These are phyloP conservation scores for Pachyrhizus erosus DNA, from an alignment of 306 rosid genomes.

Conservation along the genomic window DNA sequence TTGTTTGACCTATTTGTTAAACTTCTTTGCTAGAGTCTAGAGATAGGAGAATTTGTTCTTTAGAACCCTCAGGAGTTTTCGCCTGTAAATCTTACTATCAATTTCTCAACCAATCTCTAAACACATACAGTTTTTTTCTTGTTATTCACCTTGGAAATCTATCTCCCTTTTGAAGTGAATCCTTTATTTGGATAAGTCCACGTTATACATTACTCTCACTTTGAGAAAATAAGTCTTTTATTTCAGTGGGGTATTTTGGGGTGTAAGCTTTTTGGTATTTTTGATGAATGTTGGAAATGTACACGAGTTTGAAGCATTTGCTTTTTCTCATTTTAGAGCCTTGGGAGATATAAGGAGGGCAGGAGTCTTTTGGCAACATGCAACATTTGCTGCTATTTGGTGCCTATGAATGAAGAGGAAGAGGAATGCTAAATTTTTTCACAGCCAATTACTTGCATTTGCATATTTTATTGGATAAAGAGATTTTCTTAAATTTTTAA, in stretches of 20 bases:
- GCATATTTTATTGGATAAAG: constrained; percentile 3
- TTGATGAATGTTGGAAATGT: background rate
- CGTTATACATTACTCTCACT: background rate
- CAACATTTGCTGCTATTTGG: background rate
- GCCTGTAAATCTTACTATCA: background rate
- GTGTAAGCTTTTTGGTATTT: background rate
- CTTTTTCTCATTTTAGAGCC: too few relatives aligned
- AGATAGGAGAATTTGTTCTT: background rate
- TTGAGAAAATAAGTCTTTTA: background rate
- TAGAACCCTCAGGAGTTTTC: background rate
- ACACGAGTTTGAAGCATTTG: too few relatives aligned
- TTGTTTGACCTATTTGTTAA: constrained; percentile 10
- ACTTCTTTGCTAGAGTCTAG: background rate
- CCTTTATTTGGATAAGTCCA: background rate
- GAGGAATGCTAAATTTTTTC: constrained; percentile 6
- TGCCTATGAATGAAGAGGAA: background rate
- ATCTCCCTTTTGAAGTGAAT: background rate
- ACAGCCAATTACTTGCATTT: background rate
- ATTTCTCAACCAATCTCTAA: background rate
- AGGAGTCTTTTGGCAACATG: constrained; percentile 12
- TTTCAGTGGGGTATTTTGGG: background rate
- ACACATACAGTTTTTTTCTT: background rate
- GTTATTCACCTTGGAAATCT: background rate
- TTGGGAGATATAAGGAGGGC: constrained; percentile 10
- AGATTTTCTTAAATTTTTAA: background rate